These are phyloP conservation scores for Rhizophlyctis rosea DNA, from an alignment of 192 early-diverging fungal genomes.

Conservation along the genomic window DNA sequence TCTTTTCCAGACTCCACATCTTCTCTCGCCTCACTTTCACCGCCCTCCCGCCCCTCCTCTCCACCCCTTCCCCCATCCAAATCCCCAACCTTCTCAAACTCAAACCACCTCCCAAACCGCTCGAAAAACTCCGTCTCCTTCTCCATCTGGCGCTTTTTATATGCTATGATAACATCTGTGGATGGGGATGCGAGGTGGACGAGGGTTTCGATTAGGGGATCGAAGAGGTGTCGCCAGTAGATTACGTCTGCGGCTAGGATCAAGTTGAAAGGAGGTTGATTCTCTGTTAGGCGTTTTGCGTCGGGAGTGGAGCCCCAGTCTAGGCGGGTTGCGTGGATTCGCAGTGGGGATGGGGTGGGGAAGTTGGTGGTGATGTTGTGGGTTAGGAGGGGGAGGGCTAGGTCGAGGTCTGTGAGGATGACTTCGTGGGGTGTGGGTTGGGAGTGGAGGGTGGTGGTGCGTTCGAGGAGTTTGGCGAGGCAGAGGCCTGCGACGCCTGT, in stretches of 20 bases:
- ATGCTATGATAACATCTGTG: slow-evolving; percentile 17
- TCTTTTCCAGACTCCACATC: no score
- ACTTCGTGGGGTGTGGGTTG: slow-evolving; percentile 14
- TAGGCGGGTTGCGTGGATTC: neutral
- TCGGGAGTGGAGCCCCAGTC: neutral
- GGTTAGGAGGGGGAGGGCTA: slow-evolving; percentile 36
- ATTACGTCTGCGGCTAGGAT: slow-evolving; percentile 32
- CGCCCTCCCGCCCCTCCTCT: slow-evolving; percentile 20
- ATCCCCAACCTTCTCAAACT: slow-evolving; percentile 30
- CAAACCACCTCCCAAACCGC: slow-evolving; percentile 30
- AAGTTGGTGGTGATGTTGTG: slow-evolving; percentile 22
- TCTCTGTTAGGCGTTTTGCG: slow-evolving; percentile 7
- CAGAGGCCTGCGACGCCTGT: slow-evolving; percentile 55
- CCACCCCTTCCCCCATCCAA: slow-evolving; percentile 27
- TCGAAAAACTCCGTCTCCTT: slow-evolving; percentile 40
- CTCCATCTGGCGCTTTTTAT: slow-evolving; percentile 40
- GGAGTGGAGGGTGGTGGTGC: neutral
- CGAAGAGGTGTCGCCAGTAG: slow-evolving; percentile 26
- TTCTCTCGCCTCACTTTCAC: no score
- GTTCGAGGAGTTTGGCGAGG: slow-evolving; percentile 25
- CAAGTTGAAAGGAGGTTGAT: neutral
- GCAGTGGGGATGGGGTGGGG: neutral
- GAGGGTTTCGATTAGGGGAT: slow-evolving; percentile 26
- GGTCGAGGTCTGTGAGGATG: slow-evolving; percentile 49
- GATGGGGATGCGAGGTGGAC: slow-evolving; percentile 2